These are phyloP conservation scores for Sanghuangporus baumii DNA, from an alignment of 1,284 basidiomycete genomes.

Conservation along the genomic window DNA sequence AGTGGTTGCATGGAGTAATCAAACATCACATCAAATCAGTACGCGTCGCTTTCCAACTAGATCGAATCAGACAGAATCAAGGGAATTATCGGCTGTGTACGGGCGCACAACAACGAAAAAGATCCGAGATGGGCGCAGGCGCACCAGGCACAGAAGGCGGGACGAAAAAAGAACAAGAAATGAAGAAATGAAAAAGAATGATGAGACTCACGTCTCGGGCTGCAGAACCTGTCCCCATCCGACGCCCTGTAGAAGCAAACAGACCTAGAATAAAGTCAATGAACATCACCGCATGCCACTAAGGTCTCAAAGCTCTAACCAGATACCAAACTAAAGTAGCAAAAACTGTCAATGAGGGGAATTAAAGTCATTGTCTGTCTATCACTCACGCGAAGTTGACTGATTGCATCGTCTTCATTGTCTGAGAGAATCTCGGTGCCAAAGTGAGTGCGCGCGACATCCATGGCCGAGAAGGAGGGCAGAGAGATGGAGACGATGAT, in stretches of 20 bases:
- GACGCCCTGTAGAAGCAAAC: constrained; percentile 46
- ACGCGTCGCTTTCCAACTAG: neutral
- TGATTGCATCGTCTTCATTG: constrained; percentile 28
- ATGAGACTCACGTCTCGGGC: constrained; percentile 28
- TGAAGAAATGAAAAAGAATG: neutral
- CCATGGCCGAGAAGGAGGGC: constrained; percentile 57
- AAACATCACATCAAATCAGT: neutral
- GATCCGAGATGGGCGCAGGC: neutral
- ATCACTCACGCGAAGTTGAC: constrained; percentile 51
- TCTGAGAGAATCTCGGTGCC: constrained; percentile 27
- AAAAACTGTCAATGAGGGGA: neutral
- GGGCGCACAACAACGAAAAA: neutral
- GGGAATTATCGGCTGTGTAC: neutral
- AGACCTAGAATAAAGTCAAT: constrained; percentile 36
- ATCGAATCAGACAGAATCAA: neutral
- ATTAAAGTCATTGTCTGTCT: neutral
- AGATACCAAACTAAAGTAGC: constrained; percentile 48
- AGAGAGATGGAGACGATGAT: constrained; percentile 66
- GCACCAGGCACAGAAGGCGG: neutral
- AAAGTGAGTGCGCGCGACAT: constrained; percentile 56
- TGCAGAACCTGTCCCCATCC: constrained; percentile 41
- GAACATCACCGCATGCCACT: neutral
- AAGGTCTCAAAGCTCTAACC: constrained; percentile 33
- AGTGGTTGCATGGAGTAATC: neutral
- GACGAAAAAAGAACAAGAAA: neutral